A percentile compares a stretch with the other conserved stretches of the same genome.
Conservation (phyloP, 1,284 basidiomycete genomes). For the Ceratobasidium sp. region DNA sequence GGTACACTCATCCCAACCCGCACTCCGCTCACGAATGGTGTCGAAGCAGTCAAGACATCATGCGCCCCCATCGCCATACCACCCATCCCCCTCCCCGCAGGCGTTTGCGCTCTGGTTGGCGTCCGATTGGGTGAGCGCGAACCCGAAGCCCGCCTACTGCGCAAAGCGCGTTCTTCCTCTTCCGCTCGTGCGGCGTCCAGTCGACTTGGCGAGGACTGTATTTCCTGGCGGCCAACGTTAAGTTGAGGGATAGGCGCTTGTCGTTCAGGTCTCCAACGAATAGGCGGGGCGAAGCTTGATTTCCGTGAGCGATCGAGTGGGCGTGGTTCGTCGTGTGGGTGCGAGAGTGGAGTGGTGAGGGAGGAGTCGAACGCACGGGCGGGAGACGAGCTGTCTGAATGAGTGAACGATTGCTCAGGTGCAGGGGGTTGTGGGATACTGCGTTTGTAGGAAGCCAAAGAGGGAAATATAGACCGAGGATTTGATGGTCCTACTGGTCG, state of each 20-base stretch:
- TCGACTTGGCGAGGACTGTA: conserved; percentile 1
- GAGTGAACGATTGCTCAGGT: not conserved
- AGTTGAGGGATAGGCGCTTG: conserved; percentile 16
- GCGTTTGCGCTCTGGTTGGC: not conserved
- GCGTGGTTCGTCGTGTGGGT: not conserved
- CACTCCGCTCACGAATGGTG: conserved; percentile 27
- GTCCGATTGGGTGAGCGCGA: not conserved
- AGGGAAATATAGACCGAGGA: not conserved
- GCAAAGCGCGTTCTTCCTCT: conserved; percentile 12
- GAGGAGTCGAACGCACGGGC: not conserved
- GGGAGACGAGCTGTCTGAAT: too few relatives aligned
- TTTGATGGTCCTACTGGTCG: conserved; percentile 5
- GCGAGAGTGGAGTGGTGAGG: conserved; percentile 12
- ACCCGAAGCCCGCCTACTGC: not conserved
- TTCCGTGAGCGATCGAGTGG: conserved; percentile 27
- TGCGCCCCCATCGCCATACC: not conserved
- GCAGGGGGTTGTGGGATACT: not conserved
- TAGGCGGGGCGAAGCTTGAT: conserved; percentile 25
- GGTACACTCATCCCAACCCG: too few relatives aligned
- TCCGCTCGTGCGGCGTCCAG: conserved; percentile 31
- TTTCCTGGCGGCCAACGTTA: conserved; percentile 2
- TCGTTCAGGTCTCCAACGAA: conserved; percentile 13
- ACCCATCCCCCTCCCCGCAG: too few relatives aligned
- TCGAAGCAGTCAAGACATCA: conserved; percentile 36
- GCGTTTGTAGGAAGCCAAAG: not conserved